Conservation (phyloP, 495 filamentous ascomycete genomes). For the Penicillium daleae region DNA sequence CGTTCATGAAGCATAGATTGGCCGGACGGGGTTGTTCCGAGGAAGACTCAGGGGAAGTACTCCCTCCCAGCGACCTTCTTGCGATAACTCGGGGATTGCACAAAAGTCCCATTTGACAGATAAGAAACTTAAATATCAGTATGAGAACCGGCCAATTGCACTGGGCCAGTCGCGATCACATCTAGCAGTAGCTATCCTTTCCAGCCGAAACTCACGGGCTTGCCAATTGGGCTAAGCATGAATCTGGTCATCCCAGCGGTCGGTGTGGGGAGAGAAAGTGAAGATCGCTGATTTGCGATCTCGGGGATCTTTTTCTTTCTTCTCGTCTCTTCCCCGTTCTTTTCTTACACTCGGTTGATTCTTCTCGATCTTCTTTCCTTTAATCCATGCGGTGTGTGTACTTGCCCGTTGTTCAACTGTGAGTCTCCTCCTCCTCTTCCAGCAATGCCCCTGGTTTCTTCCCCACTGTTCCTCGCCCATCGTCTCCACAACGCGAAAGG, state of each 20-base stretch:
- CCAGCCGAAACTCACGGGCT: slow-evolving; percentile 16
- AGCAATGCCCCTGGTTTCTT: slow-evolving; percentile 14
- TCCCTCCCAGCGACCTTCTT: too few species aligned
- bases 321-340: slow-evolving; percentile 5
- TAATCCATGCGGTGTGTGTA: too few species aligned
- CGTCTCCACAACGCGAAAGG: slow-evolving; percentile 32
- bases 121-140: neutral
- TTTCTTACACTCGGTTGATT: neutral
- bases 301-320: slow-evolving; percentile 5
- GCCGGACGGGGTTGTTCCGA: neutral
- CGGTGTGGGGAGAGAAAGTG: slow-evolving; percentile 18
- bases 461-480: slow-evolving; percentile 27
- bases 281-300: slow-evolving; percentile 22
- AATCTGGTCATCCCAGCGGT: neutral
- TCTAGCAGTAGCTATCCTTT: slow-evolving; percentile 11
- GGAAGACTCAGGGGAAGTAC: too few species aligned
- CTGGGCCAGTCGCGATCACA: neutral
- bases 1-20: neutral
- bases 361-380: neutral
- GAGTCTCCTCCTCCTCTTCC: slow-evolving; percentile 10
- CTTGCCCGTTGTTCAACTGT: slow-evolving; percentile 14
- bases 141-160: neutral
- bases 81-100: too few species aligned
- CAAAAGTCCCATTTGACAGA: too few species aligned
- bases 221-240: slow-evolving; percentile 8